Conservation (phyloP, 805 yeast genomes). For the Lipomyces yamanashiensis region DNA sequence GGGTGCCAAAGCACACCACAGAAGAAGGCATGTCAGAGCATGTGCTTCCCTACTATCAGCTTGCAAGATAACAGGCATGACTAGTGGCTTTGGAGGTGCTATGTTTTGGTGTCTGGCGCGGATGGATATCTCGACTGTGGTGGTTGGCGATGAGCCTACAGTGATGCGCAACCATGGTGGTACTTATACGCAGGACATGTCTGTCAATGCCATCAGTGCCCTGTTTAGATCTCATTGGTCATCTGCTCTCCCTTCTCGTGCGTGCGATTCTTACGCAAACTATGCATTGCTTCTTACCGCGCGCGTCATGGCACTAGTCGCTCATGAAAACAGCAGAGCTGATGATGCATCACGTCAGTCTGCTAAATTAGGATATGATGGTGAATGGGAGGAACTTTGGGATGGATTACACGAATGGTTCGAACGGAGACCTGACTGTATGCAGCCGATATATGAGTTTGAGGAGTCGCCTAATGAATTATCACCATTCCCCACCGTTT, state of each 20-base stretch:
- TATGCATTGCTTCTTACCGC: conserved; percentile 49
- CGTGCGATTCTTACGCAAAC: conserved; percentile 49
- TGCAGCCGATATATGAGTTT: conserved; percentile 46
- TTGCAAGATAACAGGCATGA: conserved; percentile 49
- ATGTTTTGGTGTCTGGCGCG: conserved; percentile 54
- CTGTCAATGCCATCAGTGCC: conserved; percentile 45
- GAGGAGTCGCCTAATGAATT: conserved; percentile 27
- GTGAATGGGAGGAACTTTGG: conserved; percentile 51
- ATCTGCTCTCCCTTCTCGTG: conserved; percentile 33
- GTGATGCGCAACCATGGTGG: conserved; percentile 44
- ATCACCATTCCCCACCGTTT: conserved; percentile 48
- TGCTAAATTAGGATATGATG: conserved; percentile 42
- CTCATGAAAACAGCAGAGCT: conserved; percentile 38
- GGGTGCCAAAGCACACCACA: conserved; percentile 48
- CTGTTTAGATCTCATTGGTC: conserved; percentile 7
- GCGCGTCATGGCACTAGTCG: conserved; percentile 47
- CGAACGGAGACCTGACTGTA: conserved; percentile 45
- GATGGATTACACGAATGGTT: conserved; percentile 50
- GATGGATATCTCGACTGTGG: conserved; percentile 50
- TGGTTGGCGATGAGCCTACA: conserved; percentile 48
- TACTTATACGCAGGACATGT: conserved; percentile 8
- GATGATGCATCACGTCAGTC: conserved; percentile 12
- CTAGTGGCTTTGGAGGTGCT: conserved; percentile 46
- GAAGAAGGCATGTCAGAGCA: conserved; percentile 51
- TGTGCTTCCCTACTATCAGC: conserved; percentile 49